Evolutionary conservation across 176 grass and related monocot species (phyloP).

Genomic region (Phoenix roebelenii): DNA sequence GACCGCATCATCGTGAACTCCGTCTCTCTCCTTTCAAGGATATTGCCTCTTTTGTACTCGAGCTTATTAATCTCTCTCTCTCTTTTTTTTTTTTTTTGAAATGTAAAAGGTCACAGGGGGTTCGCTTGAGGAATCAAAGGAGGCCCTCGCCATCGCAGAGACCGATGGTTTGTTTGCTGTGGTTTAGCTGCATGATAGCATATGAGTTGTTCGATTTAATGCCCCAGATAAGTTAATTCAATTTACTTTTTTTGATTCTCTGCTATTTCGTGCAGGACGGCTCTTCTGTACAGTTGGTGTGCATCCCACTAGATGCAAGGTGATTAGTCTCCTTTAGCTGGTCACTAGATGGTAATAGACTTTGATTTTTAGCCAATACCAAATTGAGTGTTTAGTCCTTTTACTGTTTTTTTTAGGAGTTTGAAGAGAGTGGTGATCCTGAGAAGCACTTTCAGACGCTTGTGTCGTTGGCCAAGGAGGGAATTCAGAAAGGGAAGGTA

Average conservation of each 20-base stretch:
- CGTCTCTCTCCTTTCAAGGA: neutral
- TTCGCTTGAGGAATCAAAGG: conserved; percentile 79
- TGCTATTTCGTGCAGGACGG: conserved; percentile 48
- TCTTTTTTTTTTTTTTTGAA: neutral
- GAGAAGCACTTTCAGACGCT: conserved; percentile 76
- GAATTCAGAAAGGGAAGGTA: conserved; percentile 84
- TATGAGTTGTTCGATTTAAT: conserved; percentile 41
- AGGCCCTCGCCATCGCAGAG: conserved; percentile 72
- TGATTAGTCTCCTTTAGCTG: conserved; percentile 14
- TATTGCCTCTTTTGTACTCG: neutral
- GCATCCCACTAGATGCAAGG: conserved; percentile 92
- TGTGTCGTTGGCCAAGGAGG: conserved; percentile 57
- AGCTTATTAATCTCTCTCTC: neutral
- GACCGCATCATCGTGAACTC: conserved; percentile 65
- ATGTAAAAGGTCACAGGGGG: conserved; percentile 63
- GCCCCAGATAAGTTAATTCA: neutral
- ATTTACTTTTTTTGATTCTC: neutral
- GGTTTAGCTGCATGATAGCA: too few relatives aligned
- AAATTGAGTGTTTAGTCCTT: neutral
- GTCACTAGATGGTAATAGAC: neutral
- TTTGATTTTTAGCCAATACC: conserved; percentile 5
- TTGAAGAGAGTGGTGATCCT: conserved; percentile 84
- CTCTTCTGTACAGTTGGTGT: conserved; percentile 91
- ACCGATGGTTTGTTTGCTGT: conserved; percentile 51
- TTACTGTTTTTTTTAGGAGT: conserved; percentile 53